These are phyloP conservation scores for Cairneyella variabilis DNA, from an alignment of 495 filamentous ascomycete genomes.

Conservation along the genomic window DNA sequence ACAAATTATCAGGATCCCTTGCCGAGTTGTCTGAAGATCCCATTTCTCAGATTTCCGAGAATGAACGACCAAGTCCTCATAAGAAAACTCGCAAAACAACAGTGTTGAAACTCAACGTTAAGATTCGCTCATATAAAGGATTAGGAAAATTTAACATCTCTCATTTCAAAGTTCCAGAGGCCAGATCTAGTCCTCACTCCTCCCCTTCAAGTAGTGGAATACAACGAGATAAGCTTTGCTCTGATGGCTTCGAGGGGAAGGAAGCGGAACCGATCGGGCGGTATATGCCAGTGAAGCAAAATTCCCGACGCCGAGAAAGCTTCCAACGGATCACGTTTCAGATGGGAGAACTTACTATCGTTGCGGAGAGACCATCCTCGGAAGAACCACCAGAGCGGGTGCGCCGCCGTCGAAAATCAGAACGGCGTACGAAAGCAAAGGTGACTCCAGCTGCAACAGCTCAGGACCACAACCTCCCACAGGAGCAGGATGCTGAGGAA, in stretches of 20 bases:
- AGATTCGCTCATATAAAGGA: too few species aligned
- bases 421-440: not conserved
- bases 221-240: constrained; percentile 1
- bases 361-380: not conserved
- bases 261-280: constrained; percentile 15
- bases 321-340: not conserved
- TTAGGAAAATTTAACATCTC: too few species aligned
- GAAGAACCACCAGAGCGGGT: not conserved
- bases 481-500: too few species aligned
- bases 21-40: constrained; percentile 19
- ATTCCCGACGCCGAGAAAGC: not conserved
- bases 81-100: too few species aligned
- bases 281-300: constrained; percentile 4
- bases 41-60: constrained; percentile 17
- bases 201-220: too few species aligned
- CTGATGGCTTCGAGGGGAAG: constrained; percentile 23
- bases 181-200: too few species aligned
- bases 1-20: too few species aligned
- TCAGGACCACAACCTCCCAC: too few species aligned
- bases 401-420: not conserved
- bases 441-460: too few species aligned
- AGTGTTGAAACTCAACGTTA: too few species aligned
- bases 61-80: too few species aligned
- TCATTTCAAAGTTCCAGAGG: too few species aligned
- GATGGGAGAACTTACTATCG: constrained; percentile 4